Base-by-base conservation (phyloP, 2,329 filamentous ascomycete species). In the Claviceps paspali region DNA sequence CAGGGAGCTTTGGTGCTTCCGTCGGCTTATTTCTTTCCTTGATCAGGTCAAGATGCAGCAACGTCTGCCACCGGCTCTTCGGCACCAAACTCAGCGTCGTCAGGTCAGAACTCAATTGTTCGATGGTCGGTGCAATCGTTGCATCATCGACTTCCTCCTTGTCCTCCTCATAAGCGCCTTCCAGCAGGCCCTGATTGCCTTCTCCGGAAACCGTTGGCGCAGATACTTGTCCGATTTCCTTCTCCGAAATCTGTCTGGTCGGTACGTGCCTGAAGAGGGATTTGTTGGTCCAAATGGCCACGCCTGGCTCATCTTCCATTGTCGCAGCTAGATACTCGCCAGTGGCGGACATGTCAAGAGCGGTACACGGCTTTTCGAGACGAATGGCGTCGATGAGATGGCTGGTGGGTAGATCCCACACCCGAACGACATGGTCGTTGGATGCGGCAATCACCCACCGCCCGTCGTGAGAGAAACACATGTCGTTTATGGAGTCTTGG, bases 221-320 rank as follows among this genome's bases (percentile, higher is more conserved):
- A 5, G 68, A 61, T 14, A 85, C 69, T 10, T 74, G 62, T 6
- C 65, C 65, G 30, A 93, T 74, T 33, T 84, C 77, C 38, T 74
- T 70, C 45, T 92, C 84, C 3, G 81, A 79, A 41, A 98, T 82
- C 48, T 91, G 83, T 15, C 81, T 70, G 1, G 86, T 92, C 0
- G 87, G 79, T 0, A 94, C 76, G 48, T 94, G 86, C 39, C 79
- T 82, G 65, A 94, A 98, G 1, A 96, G 66, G 0, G 82, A 80
- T 51, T 83, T 83, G 60, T 98, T 98, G 17, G 84, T 95, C 88
- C 91, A 98, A 33, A 98, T 74, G 47, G 84, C 79, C n/a, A 98
- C 79, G 10, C 91, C 91, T 1, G 94, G 72, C 44, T 79, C 76
- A 40, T 80, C 82, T 38, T 85, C 76, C 37, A 86, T 78, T 0